These are phyloP conservation scores for Toxoplasma gondii DNA, from an alignment of 169 alveolate genomes.

Conservation along the genomic window DNA sequence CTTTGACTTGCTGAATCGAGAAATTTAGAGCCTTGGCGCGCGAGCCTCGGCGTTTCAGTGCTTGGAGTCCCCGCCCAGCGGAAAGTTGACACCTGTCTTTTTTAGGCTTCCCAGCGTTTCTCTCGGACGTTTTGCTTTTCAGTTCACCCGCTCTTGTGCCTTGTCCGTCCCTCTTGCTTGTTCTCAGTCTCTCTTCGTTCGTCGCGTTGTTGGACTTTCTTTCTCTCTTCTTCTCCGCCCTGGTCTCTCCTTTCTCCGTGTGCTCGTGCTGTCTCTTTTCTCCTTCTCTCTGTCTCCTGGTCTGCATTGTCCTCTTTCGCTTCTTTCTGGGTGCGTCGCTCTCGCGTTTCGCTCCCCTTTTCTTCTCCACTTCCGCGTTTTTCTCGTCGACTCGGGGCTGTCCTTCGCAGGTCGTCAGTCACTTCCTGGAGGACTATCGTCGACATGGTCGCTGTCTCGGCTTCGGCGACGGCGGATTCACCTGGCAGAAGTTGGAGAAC, in stretches of 20 bases:
- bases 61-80: too few relatives aligned
- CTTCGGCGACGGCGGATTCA: constrained; percentile 69
- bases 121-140: too few relatives aligned
- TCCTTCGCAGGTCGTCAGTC: constrained; percentile 58
- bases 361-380: not conserved
- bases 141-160: too few relatives aligned
- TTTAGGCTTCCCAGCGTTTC: too few relatives aligned
- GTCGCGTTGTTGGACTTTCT: not conserved
- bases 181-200: not conserved
- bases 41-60: too few relatives aligned
- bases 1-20: too few relatives aligned
- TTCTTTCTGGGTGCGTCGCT: not conserved
- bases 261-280: too few relatives aligned
- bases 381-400: too few relatives aligned
- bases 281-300: too few relatives aligned
- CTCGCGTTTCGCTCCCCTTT: not conserved
- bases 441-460: constrained; percentile 69
- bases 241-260: not conserved
- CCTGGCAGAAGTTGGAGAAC: constrained; percentile 67
- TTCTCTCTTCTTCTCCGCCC: not conserved
- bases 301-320: not conserved
- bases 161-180: too few relatives aligned
- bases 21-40: too few relatives aligned
- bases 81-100: too few relatives aligned
- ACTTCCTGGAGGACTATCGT: constrained; percentile 67